Evolutionary conservation across 345 rosid species (phyloP).

Genomic region (Aurinia saxatilis): DNA sequence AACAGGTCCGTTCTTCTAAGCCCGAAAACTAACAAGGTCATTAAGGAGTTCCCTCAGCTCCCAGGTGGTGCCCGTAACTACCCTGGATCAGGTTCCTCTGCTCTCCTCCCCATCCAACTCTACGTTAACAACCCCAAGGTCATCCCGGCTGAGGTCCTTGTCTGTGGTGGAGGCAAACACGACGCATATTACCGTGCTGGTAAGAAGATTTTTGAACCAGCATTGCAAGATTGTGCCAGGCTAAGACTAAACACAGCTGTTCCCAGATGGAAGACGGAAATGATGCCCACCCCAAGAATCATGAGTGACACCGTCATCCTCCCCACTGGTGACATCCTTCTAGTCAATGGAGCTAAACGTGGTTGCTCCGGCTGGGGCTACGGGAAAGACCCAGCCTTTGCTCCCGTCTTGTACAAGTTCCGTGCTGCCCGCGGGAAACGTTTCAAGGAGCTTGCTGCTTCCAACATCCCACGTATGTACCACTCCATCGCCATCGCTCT

Average conservation of each 20-base stretch:
- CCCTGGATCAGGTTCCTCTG: slow-evolving; percentile 66
- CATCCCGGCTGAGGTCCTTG: slow-evolving; percentile 43
- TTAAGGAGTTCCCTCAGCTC: slow-evolving; percentile 61
- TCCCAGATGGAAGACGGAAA: slow-evolving; percentile 51
- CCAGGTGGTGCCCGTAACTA: slow-evolving; percentile 72
- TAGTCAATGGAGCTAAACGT: slow-evolving; percentile 62
- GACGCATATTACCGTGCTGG: slow-evolving; percentile 41
- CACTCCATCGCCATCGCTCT: slow-evolving; percentile 47
- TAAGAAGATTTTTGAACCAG: slow-evolving; percentile 27
- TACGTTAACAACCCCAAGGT: neutral
- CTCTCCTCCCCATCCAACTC: slow-evolving; percentile 56
- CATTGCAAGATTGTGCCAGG: slow-evolving; percentile 57
- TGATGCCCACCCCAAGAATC: slow-evolving; percentile 62
- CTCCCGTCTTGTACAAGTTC: slow-evolving; percentile 44
- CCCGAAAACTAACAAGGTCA: slow-evolving; percentile 37
- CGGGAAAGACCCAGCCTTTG: slow-evolving; percentile 60
- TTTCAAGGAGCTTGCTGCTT: slow-evolving; percentile 34
- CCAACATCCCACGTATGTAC: slow-evolving; percentile 60
- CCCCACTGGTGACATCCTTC: slow-evolving; percentile 62
- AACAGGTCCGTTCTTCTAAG: slow-evolving; percentile 54
- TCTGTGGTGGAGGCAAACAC: slow-evolving; percentile 53
- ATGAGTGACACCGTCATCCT: slow-evolving; percentile 73
- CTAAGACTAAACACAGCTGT: slow-evolving; percentile 38
- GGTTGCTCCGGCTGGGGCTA: slow-evolving; percentile 68
- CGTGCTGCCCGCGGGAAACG: slow-evolving; percentile 16